Conservation (phyloP, 805 yeast genomes). For the Lipomyces anomalus region DNA sequence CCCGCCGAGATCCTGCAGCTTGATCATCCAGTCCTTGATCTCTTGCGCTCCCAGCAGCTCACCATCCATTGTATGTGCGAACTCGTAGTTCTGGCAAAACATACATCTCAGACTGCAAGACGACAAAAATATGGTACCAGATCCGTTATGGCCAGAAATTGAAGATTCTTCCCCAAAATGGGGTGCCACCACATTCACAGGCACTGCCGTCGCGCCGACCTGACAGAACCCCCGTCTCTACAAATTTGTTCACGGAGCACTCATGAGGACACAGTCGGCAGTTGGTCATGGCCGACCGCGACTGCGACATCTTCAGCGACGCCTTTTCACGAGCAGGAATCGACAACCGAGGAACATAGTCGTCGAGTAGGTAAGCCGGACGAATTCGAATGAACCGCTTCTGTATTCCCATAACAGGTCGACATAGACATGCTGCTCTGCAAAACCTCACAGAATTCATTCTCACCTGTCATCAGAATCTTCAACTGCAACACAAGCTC, state of each 20-base stretch:
- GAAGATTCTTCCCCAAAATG: constrained; percentile 26
- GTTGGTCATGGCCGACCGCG: constrained; percentile 13
- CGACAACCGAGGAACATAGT: constrained; percentile 18
- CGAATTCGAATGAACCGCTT: constrained; percentile 19
- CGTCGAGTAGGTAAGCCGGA: constrained; percentile 23
- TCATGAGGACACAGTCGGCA: constrained; percentile 24
- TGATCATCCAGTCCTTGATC: constrained; percentile 24
- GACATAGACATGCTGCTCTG: not conserved
- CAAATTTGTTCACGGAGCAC: constrained; percentile 21
- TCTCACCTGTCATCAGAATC: too few species aligned
- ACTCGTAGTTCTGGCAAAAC: constrained; percentile 25
- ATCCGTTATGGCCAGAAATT: constrained; percentile 21
- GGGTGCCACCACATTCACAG: constrained; percentile 23
- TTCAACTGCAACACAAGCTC: too few species aligned
- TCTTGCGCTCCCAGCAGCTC: constrained; percentile 24
- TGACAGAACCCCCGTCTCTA: constrained; percentile 22
- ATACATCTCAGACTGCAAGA: constrained; percentile 25
- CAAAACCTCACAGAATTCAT: too few species aligned
- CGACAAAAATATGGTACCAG: constrained; percentile 25
- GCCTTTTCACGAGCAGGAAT: constrained; percentile 6
- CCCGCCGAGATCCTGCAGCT: constrained; percentile 22
- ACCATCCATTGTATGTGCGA: constrained; percentile 22
- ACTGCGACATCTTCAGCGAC: constrained; percentile 9
- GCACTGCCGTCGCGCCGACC: constrained; percentile 19
- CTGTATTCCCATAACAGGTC: not conserved